Conservation (phyloP, 495 filamentous ascomycete genomes). For the Filosporella fistucella region DNA sequence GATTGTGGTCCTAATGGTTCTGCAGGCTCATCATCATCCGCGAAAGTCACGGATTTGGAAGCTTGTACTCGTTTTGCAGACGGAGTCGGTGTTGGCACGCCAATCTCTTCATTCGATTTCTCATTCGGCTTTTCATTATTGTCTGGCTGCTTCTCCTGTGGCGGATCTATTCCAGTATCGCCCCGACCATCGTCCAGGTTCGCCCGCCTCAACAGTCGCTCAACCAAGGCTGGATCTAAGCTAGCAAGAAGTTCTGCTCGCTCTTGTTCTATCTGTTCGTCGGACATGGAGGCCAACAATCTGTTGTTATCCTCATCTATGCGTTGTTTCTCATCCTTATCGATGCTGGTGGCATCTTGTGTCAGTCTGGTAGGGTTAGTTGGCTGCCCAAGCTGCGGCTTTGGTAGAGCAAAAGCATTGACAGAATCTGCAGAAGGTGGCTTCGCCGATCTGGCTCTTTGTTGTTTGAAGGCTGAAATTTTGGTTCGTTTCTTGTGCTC, state of each 20-base stretch:
- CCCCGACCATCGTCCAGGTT: conserved; percentile 60
- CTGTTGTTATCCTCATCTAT: conserved; percentile 83
- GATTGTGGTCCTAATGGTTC: conserved; percentile 12
- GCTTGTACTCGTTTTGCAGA: conserved; percentile 21
- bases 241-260: conserved; percentile 65
- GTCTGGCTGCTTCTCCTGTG: not conserved
- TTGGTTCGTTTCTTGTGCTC: conserved; percentile 73
- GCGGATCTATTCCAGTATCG: conserved; percentile 19
- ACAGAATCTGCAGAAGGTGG: conserved; percentile 2
- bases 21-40: conserved; percentile 24
- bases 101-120: conserved; percentile 7
- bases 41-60: conserved; percentile 17
- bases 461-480: conserved; percentile 74
- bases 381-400: not conserved
- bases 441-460: conserved; percentile 16
- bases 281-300: conserved; percentile 73
- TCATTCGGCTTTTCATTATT: conserved; percentile 18
- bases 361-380: conserved; percentile 3
- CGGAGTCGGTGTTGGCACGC: conserved; percentile 21
- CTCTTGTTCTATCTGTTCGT: conserved; percentile 73
- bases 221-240: conserved; percentile 65
- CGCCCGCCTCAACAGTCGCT: conserved; percentile 72
- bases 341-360: conserved; percentile 14
- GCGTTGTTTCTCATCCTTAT: conserved; percentile 53
- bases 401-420: conserved; percentile 5